Conservation (phyloP, 1,139 yeast species). For the Taphrina sp. region DNA sequence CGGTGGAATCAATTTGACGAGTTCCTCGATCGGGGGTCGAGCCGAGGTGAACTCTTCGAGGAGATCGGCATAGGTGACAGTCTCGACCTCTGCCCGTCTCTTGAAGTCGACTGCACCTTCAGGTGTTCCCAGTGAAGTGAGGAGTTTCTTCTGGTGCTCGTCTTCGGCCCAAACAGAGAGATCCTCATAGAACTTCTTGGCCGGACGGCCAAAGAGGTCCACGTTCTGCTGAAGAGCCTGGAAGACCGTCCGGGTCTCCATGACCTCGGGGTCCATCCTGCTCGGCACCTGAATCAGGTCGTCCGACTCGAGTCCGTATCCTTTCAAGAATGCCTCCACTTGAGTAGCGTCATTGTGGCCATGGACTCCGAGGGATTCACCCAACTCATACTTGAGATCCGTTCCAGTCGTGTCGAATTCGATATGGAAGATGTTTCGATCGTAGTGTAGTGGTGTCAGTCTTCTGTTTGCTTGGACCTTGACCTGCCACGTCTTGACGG, state of each 20-base stretch:
- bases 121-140: slow-evolving; percentile 65
- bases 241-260: slow-evolving; percentile 75
- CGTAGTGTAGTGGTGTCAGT: slow-evolving; percentile 86
- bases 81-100: slow-evolving; percentile 80
- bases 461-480: slow-evolving; percentile 90
- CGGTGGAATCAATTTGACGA: slow-evolving; percentile 73
- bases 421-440: slow-evolving; percentile 93
- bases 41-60: slow-evolving; percentile 79
- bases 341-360: slow-evolving; percentile 71
- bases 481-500: slow-evolving; percentile 79
- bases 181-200: slow-evolving; percentile 87
- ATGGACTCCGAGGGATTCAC: slow-evolving; percentile 95
- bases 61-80: slow-evolving; percentile 75
- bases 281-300: slow-evolving; percentile 69
- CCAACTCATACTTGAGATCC: slow-evolving; percentile 85
- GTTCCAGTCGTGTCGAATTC: slow-evolving; percentile 91
- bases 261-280: slow-evolving; percentile 57
- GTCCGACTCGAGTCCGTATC: slow-evolving; percentile 70
- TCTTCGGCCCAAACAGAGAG: slow-evolving; percentile 73
- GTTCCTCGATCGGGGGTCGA: slow-evolving; percentile 70
- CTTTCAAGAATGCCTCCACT: slow-evolving; percentile 66
- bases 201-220: slow-evolving; percentile 92
- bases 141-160: slow-evolving; percentile 60
- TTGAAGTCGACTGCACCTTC: slow-evolving; percentile 87
- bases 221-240: slow-evolving; percentile 76